phyloP scores from a whole-genome alignment of 257 asterid species.

The Solanum acaule region DNA sequence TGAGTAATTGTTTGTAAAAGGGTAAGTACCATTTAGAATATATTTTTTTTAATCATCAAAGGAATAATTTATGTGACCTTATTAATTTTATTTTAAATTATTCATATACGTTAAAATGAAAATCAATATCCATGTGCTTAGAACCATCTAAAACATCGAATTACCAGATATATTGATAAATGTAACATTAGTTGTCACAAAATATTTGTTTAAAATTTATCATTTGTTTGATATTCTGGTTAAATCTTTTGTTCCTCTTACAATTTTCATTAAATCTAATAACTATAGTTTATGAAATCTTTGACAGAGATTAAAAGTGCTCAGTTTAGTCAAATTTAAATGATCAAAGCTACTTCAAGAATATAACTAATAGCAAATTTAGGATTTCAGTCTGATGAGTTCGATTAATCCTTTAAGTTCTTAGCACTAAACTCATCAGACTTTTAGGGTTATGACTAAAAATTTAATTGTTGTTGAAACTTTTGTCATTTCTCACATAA shows the following conservation, averaged over 20 bases:
- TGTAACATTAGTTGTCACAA: not conserved
- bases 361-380: not conserved
- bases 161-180: not conserved
- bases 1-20: not conserved
- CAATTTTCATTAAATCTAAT: too few relatives aligned
- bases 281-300: too few relatives aligned
- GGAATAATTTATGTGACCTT: not conserved
- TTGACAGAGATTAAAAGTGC: too few relatives aligned
- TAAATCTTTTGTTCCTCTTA: not conserved
- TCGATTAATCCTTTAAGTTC: fast-evolving
- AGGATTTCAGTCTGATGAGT: not conserved
- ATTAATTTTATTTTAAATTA: too few relatives aligned
- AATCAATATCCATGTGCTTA: not conserved
- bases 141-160: not conserved
- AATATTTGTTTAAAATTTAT: not conserved
- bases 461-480: not conserved
- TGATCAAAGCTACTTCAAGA: not conserved
- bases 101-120: not conserved
- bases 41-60: not conserved
- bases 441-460: not conserved
- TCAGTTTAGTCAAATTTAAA: not conserved
- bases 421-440: not conserved
- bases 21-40: not conserved
- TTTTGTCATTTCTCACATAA: not conserved
- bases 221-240: not conserved